Conservation (phyloP, 495 filamentous ascomycete species). For the Aspergillus carlsbadensis region DNA sequence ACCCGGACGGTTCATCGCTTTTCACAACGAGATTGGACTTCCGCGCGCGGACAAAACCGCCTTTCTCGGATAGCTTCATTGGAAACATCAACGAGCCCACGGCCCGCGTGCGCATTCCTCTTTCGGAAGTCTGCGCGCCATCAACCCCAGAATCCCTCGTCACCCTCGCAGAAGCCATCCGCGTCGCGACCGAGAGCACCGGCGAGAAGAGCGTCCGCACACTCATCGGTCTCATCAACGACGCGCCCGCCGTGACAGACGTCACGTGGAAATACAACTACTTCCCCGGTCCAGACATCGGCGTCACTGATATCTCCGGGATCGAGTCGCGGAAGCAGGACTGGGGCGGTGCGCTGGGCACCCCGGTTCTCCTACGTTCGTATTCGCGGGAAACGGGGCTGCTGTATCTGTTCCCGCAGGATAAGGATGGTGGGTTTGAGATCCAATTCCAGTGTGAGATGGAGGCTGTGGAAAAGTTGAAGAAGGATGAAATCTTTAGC, state of each 20-base stretch:
- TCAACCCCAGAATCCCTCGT: conserved; percentile 5
- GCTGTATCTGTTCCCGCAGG: conserved; percentile 11
- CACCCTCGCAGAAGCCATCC: conserved; percentile 10
- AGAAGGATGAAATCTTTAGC: not conserved
- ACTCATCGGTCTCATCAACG: conserved; percentile 9
- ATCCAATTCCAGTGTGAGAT: conserved; percentile 13
- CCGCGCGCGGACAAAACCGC: conserved; percentile 7
- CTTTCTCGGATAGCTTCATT: conserved; percentile 4
- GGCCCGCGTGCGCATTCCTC: conserved; percentile 4
- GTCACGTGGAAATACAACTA: conserved; percentile 12
- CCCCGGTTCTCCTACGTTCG: not conserved
- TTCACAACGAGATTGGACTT: conserved; percentile 14
- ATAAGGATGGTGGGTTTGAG: conserved; percentile 9
- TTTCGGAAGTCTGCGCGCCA: not conserved
- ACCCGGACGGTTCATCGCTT: conserved; percentile 6
- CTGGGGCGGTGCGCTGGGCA: conserved; percentile 4
- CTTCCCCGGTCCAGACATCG: conserved; percentile 10
- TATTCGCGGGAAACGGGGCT: conserved; percentile 10
- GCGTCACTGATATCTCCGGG: conserved; percentile 10
- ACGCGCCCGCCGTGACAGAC: conserved; percentile 9
- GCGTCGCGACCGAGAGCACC: conserved; percentile 6
- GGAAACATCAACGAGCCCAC: conserved; percentile 15
- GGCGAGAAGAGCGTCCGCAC: conserved; percentile 6
- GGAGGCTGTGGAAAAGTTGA: conserved; percentile 8
- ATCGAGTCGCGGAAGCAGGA: conserved; percentile 4